Evolutionary conservation across 1,284 basidiomycete genomes (phyloP).

Genomic region (Porodaedalea pini): DNA sequence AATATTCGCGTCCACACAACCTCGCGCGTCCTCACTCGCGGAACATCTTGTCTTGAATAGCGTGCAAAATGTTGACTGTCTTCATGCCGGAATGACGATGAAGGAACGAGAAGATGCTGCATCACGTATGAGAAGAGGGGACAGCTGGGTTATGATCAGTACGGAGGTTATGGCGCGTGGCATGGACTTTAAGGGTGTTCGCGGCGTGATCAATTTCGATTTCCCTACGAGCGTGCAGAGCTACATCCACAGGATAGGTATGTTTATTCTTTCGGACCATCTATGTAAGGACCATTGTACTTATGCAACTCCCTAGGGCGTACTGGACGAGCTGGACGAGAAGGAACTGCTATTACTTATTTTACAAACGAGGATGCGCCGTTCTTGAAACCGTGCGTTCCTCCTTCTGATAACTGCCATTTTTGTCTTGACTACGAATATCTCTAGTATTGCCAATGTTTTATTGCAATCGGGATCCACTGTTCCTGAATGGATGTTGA

Average conservation of each 20-base stretch:
- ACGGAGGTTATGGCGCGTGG: constrained; percentile 96
- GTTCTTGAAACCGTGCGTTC: constrained; percentile 80
- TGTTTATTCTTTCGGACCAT: background rate
- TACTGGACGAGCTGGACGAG: constrained; percentile 89
- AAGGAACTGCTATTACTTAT: constrained; percentile 92
- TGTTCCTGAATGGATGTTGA: constrained; percentile 89
- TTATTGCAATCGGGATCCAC: constrained; percentile 84
- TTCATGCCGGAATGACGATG: constrained; percentile 87
- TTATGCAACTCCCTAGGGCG: constrained; percentile 51
- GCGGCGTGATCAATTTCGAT: constrained; percentile 95
- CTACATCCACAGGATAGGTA: constrained; percentile 93
- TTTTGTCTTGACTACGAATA: constrained; percentile 9
- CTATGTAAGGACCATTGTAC: background rate
- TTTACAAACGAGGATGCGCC: constrained; percentile 93
- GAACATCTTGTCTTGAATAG: constrained; percentile 83
- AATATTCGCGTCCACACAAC: constrained; percentile 91
- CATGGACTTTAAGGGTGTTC: constrained; percentile 95
- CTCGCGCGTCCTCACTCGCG: constrained; percentile 85
- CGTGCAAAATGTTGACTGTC: constrained; percentile 84
- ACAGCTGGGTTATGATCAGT: constrained; percentile 89
- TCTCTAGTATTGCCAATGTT: constrained; percentile 85
- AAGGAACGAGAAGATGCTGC: constrained; percentile 87
- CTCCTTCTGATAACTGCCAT: constrained; percentile 16
- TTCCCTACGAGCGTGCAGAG: constrained; percentile 92
- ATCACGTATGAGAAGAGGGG: constrained; percentile 79